phyloP scores from a whole-genome alignment of 179 eudicot genomes.

The Beta corolliflora region DNA sequence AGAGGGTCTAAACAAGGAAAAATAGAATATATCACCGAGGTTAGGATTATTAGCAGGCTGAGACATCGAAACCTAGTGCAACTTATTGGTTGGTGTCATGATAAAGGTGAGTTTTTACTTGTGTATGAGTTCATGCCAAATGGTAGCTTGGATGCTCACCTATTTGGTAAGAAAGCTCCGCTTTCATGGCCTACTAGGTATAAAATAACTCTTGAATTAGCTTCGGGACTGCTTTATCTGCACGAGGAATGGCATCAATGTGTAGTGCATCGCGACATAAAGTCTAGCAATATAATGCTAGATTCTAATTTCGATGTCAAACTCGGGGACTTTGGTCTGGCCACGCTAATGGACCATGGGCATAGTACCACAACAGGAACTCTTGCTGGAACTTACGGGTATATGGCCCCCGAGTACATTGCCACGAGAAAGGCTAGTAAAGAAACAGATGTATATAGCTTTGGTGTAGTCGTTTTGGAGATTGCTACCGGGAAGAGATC shows the following conservation, averaged over 20 bases:
- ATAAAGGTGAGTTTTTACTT: conserved; percentile 28
- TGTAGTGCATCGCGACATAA: conserved; percentile 38
- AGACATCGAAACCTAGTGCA: conserved; percentile 40
- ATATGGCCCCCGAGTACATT: conserved; percentile 33
- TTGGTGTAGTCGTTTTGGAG: conserved; percentile 37
- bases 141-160: conserved; percentile 35
- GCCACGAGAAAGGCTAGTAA: conserved; percentile 36
- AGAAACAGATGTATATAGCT: conserved; percentile 38
- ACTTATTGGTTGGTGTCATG: conserved; percentile 42
- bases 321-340: conserved; percentile 40
- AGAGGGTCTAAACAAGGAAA: background rate
- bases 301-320: conserved; percentile 35
- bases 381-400: conserved; percentile 33
- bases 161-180: conserved; percentile 20
- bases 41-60: conserved; percentile 35
- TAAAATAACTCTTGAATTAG: conserved; percentile 17
- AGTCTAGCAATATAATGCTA: conserved; percentile 36
- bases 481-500: conserved; percentile 29
- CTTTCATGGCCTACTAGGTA: background rate
- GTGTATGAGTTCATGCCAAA: conserved; percentile 37
- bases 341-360: conserved; percentile 20
- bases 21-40: conserved; percentile 23
- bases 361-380: conserved; percentile 16
- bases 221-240: conserved; percentile 33
- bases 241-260: conserved; percentile 43